A percentile compares a stretch with the other conserved stretches of the same genome.
These are phyloP conservation scores for sorghum (Sorghum bicolor) DNA, from an alignment of 176 grass and related monocot species.

Conservation along the genomic window Sorghum_bicolor_NCBIv3 NC_012870.2:60487001-60487500, in stretches of 20 bases:
- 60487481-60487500: not conserved
- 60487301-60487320: no score
- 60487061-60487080: slow-evolving; percentile 35
- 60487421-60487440: not conserved
- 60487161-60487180: not conserved
- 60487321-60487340: not conserved
- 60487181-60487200: no score
- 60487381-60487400: not conserved
- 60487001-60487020: no score
- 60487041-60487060: slow-evolving; percentile 16
- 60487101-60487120: slow-evolving; percentile 1
- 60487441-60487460: not conserved
- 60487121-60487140: not conserved
- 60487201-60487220: no score
- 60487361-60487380: not conserved
- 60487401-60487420: not conserved
- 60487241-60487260: no score
- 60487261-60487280: no score
- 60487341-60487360: not conserved
- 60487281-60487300: no score
- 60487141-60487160: not conserved
- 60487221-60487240: no score
- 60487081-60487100: not conserved
- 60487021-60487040: slow-evolving; percentile 16
- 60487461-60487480: not conserved